Percentiles rank a stretch among this genome's conserved stretches.
Conservation (phyloP, 2,329 filamentous ascomycete species). For the Colletotrichum cereale region DNA sequence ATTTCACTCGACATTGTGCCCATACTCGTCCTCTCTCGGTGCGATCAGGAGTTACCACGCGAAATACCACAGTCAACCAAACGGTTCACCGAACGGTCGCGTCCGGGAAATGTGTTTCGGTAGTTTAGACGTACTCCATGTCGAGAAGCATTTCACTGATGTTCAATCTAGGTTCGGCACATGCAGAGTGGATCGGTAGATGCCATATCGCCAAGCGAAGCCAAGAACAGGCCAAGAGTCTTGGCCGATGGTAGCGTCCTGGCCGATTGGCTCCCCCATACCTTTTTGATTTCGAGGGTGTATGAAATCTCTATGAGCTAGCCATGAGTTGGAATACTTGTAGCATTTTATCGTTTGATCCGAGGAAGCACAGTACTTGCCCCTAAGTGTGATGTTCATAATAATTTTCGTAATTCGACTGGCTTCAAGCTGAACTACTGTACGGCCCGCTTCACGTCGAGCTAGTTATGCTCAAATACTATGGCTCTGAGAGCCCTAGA, state of each 20-base stretch:
- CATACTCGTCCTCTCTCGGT: not conserved
- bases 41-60: not conserved
- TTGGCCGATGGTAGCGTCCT: constrained; percentile 12
- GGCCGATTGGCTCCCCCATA: not conserved
- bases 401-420: not conserved
- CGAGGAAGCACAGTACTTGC: not conserved
- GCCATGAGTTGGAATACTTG: not conserved
- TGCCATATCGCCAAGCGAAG: constrained; percentile 10
- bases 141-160: not conserved
- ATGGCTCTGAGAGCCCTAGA: not conserved
- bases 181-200: constrained; percentile 10
- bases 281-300: not conserved
- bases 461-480: not conserved
- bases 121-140: not conserved
- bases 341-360: not conserved
- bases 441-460: not conserved
- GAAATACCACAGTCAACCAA: not conserved
- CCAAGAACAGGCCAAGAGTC: constrained; percentile 24
- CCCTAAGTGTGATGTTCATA: not conserved
- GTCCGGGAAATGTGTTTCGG: too few species aligned
- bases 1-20: too few species aligned
- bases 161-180: constrained; percentile 31
- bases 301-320: too few species aligned
- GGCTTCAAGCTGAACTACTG: not conserved
- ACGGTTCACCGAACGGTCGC: too few species aligned